These are phyloP conservation scores for Mycena vitilis DNA, from an alignment of 768 basidiomycete species.

Conservation along the genomic window DNA sequence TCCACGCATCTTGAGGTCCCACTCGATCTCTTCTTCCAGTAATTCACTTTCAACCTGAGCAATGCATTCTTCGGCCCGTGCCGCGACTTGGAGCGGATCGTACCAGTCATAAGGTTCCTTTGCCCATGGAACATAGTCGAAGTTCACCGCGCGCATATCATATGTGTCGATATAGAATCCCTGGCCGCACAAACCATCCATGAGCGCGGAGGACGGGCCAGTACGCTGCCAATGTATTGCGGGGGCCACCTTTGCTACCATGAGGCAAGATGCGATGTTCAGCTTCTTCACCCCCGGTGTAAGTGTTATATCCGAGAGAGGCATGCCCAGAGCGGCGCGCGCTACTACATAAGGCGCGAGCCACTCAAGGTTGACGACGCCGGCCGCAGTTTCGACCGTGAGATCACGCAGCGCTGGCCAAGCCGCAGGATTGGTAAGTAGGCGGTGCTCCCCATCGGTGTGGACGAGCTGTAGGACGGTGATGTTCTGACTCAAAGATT, in stretches of 20 bases:
- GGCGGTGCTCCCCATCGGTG: not conserved
- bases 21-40: constrained; percentile 1
- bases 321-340: not conserved
- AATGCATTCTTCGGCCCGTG: not conserved
- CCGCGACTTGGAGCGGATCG: not conserved
- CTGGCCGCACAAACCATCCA: not conserved
- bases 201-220: constrained; percentile 12
- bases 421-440: not conserved
- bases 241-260: not conserved
- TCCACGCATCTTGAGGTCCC: not conserved
- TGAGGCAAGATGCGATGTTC: not conserved
- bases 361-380: not conserved
- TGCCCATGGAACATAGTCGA: not conserved
- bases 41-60: not conserved
- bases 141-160: constrained; percentile 5
- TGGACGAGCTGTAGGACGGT: constrained; percentile 1
- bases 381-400: constrained; percentile 9
- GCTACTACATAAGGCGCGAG: not conserved
- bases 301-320: not conserved
- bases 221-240: not conserved
- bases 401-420: constrained; percentile 5
- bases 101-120: not conserved
- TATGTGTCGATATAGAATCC: constrained; percentile 8
- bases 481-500: not conserved
- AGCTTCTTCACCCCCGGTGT: not conserved